These are phyloP conservation scores for Pleurotus tuber-regium DNA, from an alignment of 768 basidiomycete species.

Conservation along the genomic window DNA sequence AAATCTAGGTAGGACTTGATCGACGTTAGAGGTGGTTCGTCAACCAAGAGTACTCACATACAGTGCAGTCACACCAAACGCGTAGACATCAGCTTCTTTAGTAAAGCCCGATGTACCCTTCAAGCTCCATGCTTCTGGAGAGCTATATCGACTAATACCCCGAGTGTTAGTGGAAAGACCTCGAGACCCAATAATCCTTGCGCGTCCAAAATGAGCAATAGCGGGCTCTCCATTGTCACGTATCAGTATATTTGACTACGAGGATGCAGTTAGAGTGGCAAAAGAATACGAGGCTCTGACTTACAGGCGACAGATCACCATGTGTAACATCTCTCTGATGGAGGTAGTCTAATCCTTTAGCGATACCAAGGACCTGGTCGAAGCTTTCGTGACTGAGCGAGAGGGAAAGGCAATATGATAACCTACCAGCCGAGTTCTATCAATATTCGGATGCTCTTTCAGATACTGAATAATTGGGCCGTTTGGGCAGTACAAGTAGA, in stretches of 20 bases:
- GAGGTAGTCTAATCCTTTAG: not conserved
- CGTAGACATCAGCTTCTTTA: not conserved
- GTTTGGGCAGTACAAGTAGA: not conserved
- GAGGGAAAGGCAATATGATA: not conserved
- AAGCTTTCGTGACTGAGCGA: not conserved
- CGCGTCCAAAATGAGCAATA: not conserved
- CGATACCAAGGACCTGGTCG: not conserved
- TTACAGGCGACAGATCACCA: not conserved
- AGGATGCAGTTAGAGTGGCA: not conserved
- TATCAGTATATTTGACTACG: not conserved
- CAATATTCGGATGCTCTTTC: not conserved
- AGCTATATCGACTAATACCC: not conserved
- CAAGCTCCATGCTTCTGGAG: not conserved
- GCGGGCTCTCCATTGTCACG: not conserved
- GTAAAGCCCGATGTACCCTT: not conserved
- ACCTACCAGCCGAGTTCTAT: not conserved
- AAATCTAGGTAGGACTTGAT: not conserved
- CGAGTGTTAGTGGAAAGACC: not conserved
- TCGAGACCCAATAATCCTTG: not conserved
- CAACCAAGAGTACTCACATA: not conserved
- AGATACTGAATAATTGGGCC: not conserved
- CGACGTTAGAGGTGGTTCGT: not conserved
- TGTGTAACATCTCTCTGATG: not conserved
- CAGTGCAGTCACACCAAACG: not conserved
- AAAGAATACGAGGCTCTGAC: not conserved